These are phyloP conservation scores for Beauveria brongniartii DNA, from an alignment of 2,329 filamentous ascomycete genomes.

Conservation along the genomic window DNA sequence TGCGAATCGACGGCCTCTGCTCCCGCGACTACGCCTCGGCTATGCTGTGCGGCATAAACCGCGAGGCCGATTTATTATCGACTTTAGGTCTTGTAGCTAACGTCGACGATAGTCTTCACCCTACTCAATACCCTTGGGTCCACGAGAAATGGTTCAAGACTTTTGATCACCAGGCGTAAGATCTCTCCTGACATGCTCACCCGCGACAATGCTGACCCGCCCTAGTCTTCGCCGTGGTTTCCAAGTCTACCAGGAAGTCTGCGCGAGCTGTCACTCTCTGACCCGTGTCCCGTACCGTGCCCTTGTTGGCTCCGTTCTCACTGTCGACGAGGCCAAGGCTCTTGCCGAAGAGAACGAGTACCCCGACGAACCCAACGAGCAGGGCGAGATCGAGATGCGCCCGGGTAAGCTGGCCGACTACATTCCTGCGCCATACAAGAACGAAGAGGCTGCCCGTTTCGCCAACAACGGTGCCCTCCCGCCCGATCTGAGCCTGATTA, in stretches of 20 bases:
- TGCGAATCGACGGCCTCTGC: neutral
- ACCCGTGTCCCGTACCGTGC: slow-evolving; percentile 87
- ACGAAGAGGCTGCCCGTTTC: slow-evolving; percentile 95
- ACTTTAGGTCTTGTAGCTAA: slow-evolving; percentile 18
- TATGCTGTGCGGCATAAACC: slow-evolving; percentile 13
- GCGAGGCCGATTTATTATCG: neutral
- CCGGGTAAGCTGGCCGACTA: slow-evolving; percentile 98
- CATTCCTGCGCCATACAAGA: slow-evolving; percentile 91
- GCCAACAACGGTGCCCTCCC: slow-evolving; percentile 98
- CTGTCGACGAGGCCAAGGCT: slow-evolving; percentile 95
- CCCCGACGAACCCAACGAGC: slow-evolving; percentile 93
- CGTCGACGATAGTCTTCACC: slow-evolving; percentile 62
- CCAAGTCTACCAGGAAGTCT: slow-evolving; percentile 98
- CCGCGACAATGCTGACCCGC: neutral
- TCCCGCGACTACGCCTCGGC: neutral
- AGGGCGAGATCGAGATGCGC: slow-evolving; percentile 97
- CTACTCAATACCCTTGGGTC: slow-evolving; percentile 91
- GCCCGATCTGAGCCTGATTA: slow-evolving; percentile 93
- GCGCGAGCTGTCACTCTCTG: slow-evolving; percentile 94
- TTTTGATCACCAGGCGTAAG: slow-evolving; percentile 94
- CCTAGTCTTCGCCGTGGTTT: slow-evolving; percentile 91
- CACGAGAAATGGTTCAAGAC: slow-evolving; percentile 89
- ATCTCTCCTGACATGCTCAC: neutral
- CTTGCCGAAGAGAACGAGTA: slow-evolving; percentile 98
- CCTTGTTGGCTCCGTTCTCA: slow-evolving; percentile 85